Evolutionary conservation across 2,329 filamentous ascomycete species (phyloP), one percentile per base, ranked within the genome.

Genomic region (Aspergillus pseudoviridinutans): DNA sequence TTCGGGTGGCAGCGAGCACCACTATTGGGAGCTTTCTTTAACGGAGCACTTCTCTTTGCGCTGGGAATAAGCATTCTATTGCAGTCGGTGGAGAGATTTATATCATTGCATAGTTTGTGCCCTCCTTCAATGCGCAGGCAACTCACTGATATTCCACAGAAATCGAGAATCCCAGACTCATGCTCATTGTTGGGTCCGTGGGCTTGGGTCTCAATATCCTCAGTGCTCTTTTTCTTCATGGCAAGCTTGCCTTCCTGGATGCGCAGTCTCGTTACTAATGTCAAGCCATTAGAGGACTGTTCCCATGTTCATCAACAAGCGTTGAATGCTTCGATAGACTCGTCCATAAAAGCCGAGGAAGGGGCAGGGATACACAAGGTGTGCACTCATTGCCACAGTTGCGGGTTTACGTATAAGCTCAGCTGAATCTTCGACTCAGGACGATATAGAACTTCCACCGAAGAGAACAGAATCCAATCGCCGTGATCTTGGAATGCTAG

Each of bases 1-100:
- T 92, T 89, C 63, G 89, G 89, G n/a, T 92, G 88, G 88, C 86
- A 89, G 56, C 82, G 89, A 32, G 87, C 88, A 17, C 82, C 84
- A n/a, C 71, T 91, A 1, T 78, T 92, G 0, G 89, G 89, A 4
- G 87, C 88, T 24, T 92, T 92, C 72, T 92, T 92, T 80, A 92
- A 92, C 66, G 89, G 89, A 14, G 85, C 87, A 1, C 89, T 92
- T 58, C 79, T 92, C 1, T 72, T 91, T 17, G 88, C 87, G 0
- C 76, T 92, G 2, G 87, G 87, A 1, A 72, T 91, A 38, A 90
- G 87, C 70, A 89, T 92, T 51, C 81, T 88, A 35, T 75, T 92
- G 2, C 89, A 92, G 67, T 86, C 88, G 0, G 80, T 92, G 52
- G 87, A 92, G 71, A 79, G 88, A 38, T 73, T 73, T 47, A 63